Evolutionary conservation across 106 monocot species (phyloP).

Genomic region (Dioscorea alata): DNA sequence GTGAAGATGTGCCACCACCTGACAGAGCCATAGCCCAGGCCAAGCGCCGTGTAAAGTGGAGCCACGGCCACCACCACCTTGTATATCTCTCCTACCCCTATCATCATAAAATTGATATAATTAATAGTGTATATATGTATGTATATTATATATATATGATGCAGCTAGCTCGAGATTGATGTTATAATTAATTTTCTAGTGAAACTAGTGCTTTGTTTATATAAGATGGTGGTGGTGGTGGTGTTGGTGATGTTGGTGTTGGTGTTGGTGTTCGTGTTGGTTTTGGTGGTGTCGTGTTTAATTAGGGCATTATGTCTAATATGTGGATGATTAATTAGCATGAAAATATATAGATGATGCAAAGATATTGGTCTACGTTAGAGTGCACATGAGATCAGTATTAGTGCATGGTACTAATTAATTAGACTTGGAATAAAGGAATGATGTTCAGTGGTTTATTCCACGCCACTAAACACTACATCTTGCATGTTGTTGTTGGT

Average conservation of each 20-base stretch:
- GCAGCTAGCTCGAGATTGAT: not conserved
- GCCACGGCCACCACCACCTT: slow-evolving; percentile 75
- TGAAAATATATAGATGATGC: not conserved
- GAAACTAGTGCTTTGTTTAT: not conserved
- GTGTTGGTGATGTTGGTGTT: not conserved
- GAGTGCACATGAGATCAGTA: too few relatives aligned
- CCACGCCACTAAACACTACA: not conserved
- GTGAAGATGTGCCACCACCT: slow-evolving; percentile 79
- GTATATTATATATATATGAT: not conserved
- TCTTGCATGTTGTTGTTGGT: not conserved
- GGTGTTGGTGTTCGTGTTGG: not conserved
- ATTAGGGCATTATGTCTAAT: not conserved
- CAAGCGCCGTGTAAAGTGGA: slow-evolving; percentile 65
- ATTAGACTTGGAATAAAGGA: slow-evolving; percentile 1
- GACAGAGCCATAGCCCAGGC: slow-evolving; percentile 68
- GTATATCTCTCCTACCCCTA: slow-evolving; percentile 56
- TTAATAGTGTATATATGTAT: not conserved
- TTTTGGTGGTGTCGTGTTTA: too few relatives aligned
- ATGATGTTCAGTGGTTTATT: not conserved
- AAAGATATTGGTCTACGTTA: too few relatives aligned
- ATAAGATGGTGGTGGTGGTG: not conserved
- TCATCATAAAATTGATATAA: slow-evolving; percentile 28
- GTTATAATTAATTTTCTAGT: not conserved
- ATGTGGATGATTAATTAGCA: not conserved
- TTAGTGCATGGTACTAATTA: not conserved